phyloP scores from a whole-genome alignment of 1,284 basidiomycete species.

The Ustilago bromivora region DNA sequence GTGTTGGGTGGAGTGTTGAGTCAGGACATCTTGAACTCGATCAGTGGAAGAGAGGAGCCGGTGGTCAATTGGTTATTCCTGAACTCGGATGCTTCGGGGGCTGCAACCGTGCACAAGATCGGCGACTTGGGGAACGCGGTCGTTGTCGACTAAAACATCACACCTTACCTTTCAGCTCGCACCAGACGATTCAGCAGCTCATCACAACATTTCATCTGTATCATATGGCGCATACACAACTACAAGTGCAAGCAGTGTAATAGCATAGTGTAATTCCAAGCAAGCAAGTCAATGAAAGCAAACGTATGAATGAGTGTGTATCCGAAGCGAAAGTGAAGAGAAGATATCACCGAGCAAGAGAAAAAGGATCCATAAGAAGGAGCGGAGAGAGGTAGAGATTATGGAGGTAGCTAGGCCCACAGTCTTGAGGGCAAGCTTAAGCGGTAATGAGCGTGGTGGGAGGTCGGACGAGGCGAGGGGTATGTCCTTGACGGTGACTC shows the following conservation, averaged over 20 bases:
- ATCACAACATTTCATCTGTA: background rate
- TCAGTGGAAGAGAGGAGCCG: slow-evolving; percentile 89
- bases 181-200: background rate
- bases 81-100: slow-evolving; percentile 74
- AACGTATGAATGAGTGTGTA: slow-evolving; percentile 1
- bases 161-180: background rate
- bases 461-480: background rate
- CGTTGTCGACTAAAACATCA: slow-evolving; percentile 14
- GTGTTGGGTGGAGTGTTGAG: slow-evolving; percentile 92
- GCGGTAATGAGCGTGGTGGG: slow-evolving; percentile 1
- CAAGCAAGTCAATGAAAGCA: background rate
- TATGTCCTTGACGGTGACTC: slow-evolving; percentile 1
- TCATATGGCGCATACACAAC: background rate
- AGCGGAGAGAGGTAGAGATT: background rate
- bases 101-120: slow-evolving; percentile 21
- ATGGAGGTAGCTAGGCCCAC: slow-evolving; percentile 3
- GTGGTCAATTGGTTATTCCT: slow-evolving; percentile 93
- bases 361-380: background rate
- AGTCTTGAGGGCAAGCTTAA: background rate
- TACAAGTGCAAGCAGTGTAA: background rate
- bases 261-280: slow-evolving; percentile 5
- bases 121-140: slow-evolving; percentile 8
- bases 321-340: slow-evolving; percentile 1
- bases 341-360: background rate
- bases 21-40: slow-evolving; percentile 91